Evolutionary conservation across 768 basidiomycete genomes (phyloP), one percentile per base, ranked within the genome.

Genomic region (Thelephora aurantiotincta): DNA sequence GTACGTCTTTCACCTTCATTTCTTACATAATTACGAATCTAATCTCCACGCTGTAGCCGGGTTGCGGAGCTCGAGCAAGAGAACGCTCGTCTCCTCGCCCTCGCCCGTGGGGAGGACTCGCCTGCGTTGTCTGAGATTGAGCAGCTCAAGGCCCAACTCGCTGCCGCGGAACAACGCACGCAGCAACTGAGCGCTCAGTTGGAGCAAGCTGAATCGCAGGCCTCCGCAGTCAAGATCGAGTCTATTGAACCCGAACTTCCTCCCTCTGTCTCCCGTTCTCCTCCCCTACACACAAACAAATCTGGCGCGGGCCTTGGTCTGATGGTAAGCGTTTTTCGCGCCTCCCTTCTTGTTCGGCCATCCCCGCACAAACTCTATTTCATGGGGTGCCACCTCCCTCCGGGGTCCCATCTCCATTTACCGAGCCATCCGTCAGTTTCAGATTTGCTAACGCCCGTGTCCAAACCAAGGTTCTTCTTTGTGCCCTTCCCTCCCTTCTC

Each of bases 51-150:
- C 50, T 50, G 16, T 65, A 91, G 88, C 57, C 88, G 82, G 49
- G 85, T 91, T 57, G 75, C 78, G 51, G 82, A 86, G 59, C 69
- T 91, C 26, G 88, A 90, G 65, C 77, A 82, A 60, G 89, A 90
- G 61, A 90, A 88, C 55, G 80, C 75, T 38, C 71, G 80, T 35
- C 77, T 91, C 46, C 70, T 77, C 33, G 70, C 71, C 35, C 65
- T 84, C 52, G 68, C 80, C 50, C 72, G 33, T 43, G 49, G 58
- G 65, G 60, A 37, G 67, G 67, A 46, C 60, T 57, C 54, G 58
- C 58, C 35, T 58, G 60, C 38, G 52, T 57, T 70, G 48, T 74
- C 74, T 43, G 77, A 80, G 60, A 65, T 85, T 52, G 82, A 86
- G 55, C 70, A 72, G 51, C 75, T 88, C 56, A 74, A 74, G 46